A percentile compares a stretch with the other conserved stretches of the same genome.
Conservation (phyloP, 495 filamentous ascomycete genomes). For the Aspergillus diversus region DNA sequence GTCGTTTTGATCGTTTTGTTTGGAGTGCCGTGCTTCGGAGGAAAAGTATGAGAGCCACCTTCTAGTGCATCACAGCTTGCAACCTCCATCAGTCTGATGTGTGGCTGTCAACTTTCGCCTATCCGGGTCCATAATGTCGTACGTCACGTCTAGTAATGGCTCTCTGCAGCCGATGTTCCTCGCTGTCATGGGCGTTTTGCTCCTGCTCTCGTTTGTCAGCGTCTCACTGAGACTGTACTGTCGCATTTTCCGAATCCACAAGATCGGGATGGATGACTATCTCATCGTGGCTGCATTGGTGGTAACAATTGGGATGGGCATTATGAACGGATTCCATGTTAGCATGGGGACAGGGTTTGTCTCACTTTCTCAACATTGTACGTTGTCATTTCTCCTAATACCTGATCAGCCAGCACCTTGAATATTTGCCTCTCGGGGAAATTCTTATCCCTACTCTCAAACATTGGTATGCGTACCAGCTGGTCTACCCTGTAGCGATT, state of each 20-base stretch:
- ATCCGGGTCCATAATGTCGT: slow-evolving; percentile 20
- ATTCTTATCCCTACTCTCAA: slow-evolving; percentile 24
- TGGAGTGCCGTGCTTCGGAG: too few species aligned
- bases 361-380: background rate
- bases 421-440: slow-evolving; percentile 11
- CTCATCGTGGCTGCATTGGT: slow-evolving; percentile 21
- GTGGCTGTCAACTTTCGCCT: background rate
- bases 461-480: slow-evolving; percentile 27
- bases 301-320: slow-evolving; percentile 21
- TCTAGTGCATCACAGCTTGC: too few species aligned
- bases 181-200: slow-evolving; percentile 16
- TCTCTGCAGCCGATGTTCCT: slow-evolving; percentile 25
- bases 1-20: too few species aligned
- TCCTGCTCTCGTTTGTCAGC: slow-evolving; percentile 18
- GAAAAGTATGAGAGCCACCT: too few species aligned
- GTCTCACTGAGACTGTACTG: slow-evolving; percentile 18
- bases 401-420: slow-evolving; percentile 15
- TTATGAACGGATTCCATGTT: slow-evolving; percentile 26
- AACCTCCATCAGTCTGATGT: background rate
- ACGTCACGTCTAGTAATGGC: slow-evolving; percentile 23
- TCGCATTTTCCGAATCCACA: slow-evolving; percentile 15
- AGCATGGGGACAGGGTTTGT: slow-evolving; percentile 24
- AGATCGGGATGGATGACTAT: slow-evolving; percentile 20
- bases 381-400: background rate
- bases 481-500: slow-evolving; percentile 24